These are phyloP conservation scores for Pichia sp. DNA, from an alignment of 1,139 yeast species.

Conservation along the genomic window DNA sequence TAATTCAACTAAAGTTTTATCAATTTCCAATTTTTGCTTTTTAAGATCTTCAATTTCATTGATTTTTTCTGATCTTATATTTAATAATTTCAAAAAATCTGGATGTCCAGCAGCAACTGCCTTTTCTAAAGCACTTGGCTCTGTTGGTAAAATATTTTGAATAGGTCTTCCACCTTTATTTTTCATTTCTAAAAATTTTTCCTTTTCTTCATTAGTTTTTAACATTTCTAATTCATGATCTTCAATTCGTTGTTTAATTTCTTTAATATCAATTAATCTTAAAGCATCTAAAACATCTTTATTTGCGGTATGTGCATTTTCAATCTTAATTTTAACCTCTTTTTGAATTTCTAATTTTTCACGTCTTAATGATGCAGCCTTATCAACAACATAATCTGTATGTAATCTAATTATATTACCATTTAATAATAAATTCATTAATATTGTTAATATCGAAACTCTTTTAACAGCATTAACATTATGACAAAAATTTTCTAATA, in stretches of 20 bases:
- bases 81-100: slow-evolving; percentile 42
- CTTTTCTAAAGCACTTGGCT: slow-evolving; percentile 44
- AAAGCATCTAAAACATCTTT: slow-evolving; percentile 33
- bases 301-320: slow-evolving; percentile 44
- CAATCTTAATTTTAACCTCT: slow-evolving; percentile 49
- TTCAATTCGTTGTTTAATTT: slow-evolving; percentile 21
- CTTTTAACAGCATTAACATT: slow-evolving; percentile 44
- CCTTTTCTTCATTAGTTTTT: slow-evolving; percentile 13
- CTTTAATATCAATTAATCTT: slow-evolving; percentile 22
- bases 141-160: slow-evolving; percentile 31
- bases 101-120: slow-evolving; percentile 41
- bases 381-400: slow-evolving; percentile 66
- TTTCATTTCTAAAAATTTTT: slow-evolving; percentile 16
- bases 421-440: slow-evolving; percentile 52
- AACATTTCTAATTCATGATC: slow-evolving; percentile 17
- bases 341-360: slow-evolving; percentile 63
- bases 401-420: slow-evolving; percentile 56
- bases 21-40: slow-evolving; percentile 44
- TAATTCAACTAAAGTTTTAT: slow-evolving; percentile 51
- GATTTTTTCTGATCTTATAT: slow-evolving; percentile 37
- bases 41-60: slow-evolving; percentile 40
- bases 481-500: slow-evolving; percentile 45
- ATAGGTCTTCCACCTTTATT: slow-evolving; percentile 30
- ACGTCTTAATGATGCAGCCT: slow-evolving; percentile 56
- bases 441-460: slow-evolving; percentile 46